A percentile compares a stretch with the other conserved stretches of the same genome.
phyloP scores from a whole-genome alignment of 2,329 filamentous ascomycete genomes.

The Zasmidium citrigriseum region DNA sequence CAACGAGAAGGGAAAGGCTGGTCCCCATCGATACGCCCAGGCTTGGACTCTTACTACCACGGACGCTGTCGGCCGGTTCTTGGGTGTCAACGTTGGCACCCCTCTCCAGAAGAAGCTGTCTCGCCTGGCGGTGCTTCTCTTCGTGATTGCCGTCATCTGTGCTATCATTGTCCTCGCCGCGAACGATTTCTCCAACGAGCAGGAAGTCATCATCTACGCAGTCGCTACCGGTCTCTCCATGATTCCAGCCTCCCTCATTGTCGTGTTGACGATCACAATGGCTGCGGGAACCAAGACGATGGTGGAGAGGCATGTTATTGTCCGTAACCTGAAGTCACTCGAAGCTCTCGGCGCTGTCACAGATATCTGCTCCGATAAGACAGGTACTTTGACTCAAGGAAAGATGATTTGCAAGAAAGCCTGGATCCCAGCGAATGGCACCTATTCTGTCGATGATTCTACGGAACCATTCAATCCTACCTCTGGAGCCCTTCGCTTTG shows the following conservation, averaged over 20 bases:
- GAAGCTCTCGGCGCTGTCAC: slow-evolving; percentile 65
- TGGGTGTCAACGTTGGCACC: slow-evolving; percentile 73
- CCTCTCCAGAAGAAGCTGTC: slow-evolving; percentile 82
- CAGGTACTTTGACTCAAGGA: slow-evolving; percentile 54
- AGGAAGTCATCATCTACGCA: slow-evolving; percentile 67
- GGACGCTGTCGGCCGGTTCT: slow-evolving; percentile 62
- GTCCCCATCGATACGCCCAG: slow-evolving; percentile 44
- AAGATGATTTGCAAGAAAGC: slow-evolving; percentile 65
- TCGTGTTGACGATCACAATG: slow-evolving; percentile 42
- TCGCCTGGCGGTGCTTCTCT: slow-evolving; percentile 80
- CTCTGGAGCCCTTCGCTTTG: slow-evolving; percentile 58
- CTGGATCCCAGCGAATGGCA: slow-evolving; percentile 64
- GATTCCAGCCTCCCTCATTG: slow-evolving; percentile 57
- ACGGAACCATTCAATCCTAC: slow-evolving; percentile 61
- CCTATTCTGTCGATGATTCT: slow-evolving; percentile 60
- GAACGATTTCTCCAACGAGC: slow-evolving; percentile 57
- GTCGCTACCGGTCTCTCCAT: slow-evolving; percentile 62
- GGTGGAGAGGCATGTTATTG: slow-evolving; percentile 65
- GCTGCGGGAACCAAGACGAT: slow-evolving; percentile 64
- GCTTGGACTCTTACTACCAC: slow-evolving; percentile 55
- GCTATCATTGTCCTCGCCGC: slow-evolving; percentile 69
- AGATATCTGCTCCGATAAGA: slow-evolving; percentile 21
- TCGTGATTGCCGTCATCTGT: slow-evolving; percentile 70
- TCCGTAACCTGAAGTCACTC: slow-evolving; percentile 65
- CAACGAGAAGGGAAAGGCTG: slow-evolving; percentile 36